Percentiles rank a stretch among this genome's conserved stretches.
Evolutionary conservation across 2,329 filamentous ascomycete species (phyloP).

Genomic region (Trichophyton benhamiae): DNA sequence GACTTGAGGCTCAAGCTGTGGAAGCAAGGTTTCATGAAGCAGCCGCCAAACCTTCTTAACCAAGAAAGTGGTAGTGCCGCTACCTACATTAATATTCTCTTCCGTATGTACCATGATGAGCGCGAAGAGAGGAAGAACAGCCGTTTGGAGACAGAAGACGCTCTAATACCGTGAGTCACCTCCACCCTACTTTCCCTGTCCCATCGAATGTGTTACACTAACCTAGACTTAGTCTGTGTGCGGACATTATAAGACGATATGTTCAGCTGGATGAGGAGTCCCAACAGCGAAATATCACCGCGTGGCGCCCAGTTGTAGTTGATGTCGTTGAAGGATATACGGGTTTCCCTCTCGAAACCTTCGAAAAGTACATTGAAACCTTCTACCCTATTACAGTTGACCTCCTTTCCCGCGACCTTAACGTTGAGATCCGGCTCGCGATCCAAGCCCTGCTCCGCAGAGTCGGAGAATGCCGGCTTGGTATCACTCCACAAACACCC

Average conservation of each 20-base stretch:
- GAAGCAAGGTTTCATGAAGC: conserved; percentile 99
- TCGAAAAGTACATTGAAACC: conserved; percentile 61
- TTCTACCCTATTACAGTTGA: conserved; percentile 85
- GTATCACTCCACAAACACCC: conserved; percentile 28
- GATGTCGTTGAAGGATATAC: conserved; percentile 91
- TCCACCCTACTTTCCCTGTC: neutral
- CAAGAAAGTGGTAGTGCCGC: conserved; percentile 87
- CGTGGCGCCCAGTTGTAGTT: conserved; percentile 93
- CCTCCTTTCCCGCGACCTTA: conserved; percentile 69
- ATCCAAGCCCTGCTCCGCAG: conserved; percentile 66
- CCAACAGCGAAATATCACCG: conserved; percentile 90
- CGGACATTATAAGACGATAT: conserved; percentile 82
- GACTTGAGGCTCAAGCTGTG: conserved; percentile 88
- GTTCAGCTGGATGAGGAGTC: conserved; percentile 83
- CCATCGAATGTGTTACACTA: conserved; percentile 11
- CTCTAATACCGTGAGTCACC: conserved; percentile 61
- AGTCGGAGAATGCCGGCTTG: conserved; percentile 63
- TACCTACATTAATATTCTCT: conserved; percentile 89
- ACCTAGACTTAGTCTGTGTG: conserved; percentile 51
- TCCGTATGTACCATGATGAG: conserved; percentile 93
- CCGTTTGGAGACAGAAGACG: conserved; percentile 73
- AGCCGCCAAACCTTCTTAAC: conserved; percentile 92
- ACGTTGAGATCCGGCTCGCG: conserved; percentile 61
- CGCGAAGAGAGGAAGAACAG: conserved; percentile 68
- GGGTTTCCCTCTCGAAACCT: conserved; percentile 67